These are phyloP conservation scores for Wallacemonas sp. DNA, from an alignment of 208 protist genomes.

Conservation along the genomic window DNA sequence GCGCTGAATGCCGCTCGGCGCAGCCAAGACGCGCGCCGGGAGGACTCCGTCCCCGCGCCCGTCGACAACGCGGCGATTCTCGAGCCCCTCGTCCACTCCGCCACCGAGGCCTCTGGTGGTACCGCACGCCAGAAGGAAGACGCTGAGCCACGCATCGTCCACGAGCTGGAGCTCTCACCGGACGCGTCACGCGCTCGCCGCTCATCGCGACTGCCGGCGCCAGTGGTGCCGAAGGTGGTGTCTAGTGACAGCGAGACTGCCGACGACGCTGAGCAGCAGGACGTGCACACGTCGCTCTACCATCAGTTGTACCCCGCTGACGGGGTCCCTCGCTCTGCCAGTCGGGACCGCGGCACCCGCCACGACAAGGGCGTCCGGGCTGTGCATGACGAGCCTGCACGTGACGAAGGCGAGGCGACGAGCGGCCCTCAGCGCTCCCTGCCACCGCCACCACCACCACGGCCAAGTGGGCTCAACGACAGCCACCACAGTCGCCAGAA, in stretches of 20 bases:
- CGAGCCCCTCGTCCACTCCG: conserved; percentile 4
- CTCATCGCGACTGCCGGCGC: no score
- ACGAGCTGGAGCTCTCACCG: conserved; percentile 1
- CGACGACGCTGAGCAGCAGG: neutral
- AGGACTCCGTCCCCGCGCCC: no score
- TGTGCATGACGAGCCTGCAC: neutral
- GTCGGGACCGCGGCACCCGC: neutral
- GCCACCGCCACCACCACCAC: neutral
- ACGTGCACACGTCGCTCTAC: neutral
- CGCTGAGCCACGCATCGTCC: no score
- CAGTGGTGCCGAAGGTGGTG: neutral
- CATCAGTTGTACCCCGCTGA: neutral
- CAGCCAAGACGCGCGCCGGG: neutral
- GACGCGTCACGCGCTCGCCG: neutral
- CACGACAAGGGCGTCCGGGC: neutral
- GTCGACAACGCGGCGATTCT: neutral
- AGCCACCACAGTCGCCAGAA: neutral
- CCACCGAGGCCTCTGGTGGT: no score
- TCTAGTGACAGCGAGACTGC: neutral
- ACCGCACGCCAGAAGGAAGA: no score
- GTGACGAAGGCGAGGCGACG: neutral
- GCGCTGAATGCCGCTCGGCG: neutral
- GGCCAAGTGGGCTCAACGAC: neutral
- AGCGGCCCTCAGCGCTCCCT: neutral
- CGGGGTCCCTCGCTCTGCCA: neutral